Conservation (phyloP, 2,329 filamentous ascomycete genomes). For the Colletotrichum endophyticum region DNA sequence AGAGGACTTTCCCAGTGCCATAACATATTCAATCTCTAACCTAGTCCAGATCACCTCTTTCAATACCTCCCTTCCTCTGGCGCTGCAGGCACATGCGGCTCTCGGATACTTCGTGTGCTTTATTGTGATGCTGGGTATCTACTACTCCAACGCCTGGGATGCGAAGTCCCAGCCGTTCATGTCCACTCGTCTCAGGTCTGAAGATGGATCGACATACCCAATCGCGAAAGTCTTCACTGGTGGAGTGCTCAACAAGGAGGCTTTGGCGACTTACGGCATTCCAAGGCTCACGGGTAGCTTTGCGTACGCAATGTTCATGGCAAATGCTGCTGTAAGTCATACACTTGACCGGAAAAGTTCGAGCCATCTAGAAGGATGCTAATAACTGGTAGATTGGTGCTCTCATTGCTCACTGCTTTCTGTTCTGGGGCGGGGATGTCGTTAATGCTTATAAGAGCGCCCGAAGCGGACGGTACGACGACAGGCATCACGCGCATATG, state of each 20-base stretch:
- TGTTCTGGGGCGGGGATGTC: constrained; percentile 64
- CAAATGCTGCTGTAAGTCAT: constrained; percentile 56
- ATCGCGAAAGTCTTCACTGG: constrained; percentile 41
- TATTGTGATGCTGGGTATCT: constrained; percentile 54
- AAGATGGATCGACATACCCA: constrained; percentile 46
- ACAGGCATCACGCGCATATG: constrained; percentile 60
- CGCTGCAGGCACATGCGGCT: constrained; percentile 50
- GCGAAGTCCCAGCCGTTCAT: constrained; percentile 56
- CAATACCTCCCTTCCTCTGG: constrained; percentile 56
- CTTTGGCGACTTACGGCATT: constrained; percentile 46
- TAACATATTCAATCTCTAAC: not conserved
- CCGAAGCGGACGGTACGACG: constrained; percentile 44
- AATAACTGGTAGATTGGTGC: constrained; percentile 53
- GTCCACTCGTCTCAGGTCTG: constrained; percentile 50
- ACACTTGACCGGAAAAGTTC: fast-evolving
- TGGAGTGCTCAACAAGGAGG: constrained; percentile 44
- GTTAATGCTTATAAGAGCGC: constrained; percentile 50
- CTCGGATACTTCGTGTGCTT: constrained; percentile 54
- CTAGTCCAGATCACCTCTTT: constrained; percentile 51
- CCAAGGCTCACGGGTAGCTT: constrained; percentile 55
- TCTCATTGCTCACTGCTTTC: constrained; percentile 52
- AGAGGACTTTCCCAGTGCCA: constrained; percentile 27
- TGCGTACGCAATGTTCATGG: constrained; percentile 59
- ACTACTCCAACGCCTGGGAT: constrained; percentile 54
- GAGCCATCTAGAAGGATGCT: not conserved